Percentiles rank a stretch among this genome's conserved stretches.
These are phyloP conservation scores for Plectosphaerella plurivora DNA, from an alignment of 2,329 filamentous ascomycete species.

Conservation along the genomic window DNA sequence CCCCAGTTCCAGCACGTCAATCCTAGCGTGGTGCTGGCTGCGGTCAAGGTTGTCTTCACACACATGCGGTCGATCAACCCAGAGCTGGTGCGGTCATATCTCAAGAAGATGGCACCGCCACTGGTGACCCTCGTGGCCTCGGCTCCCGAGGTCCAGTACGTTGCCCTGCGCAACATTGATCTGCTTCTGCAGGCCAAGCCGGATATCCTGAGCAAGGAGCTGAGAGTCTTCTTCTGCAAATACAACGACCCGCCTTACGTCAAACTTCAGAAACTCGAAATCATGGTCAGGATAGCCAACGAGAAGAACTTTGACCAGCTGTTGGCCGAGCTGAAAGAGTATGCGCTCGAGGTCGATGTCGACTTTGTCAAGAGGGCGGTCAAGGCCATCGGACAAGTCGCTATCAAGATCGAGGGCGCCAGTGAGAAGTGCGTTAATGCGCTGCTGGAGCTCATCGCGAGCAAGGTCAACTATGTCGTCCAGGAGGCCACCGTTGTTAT, in stretches of 20 bases:
- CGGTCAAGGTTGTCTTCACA: constrained; percentile 94
- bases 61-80: constrained; percentile 84
- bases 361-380: constrained; percentile 94
- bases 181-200: constrained; percentile 92
- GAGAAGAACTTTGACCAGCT: constrained; percentile 95
- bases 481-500: constrained; percentile 99
- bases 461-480: constrained; percentile 98
- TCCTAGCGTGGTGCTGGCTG: constrained; percentile 92
- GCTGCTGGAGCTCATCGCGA: constrained; percentile 88
- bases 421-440: constrained; percentile 96
- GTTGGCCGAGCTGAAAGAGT: constrained; percentile 91
- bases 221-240: constrained; percentile 99
- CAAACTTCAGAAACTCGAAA: constrained; percentile 95
- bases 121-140: constrained; percentile 92
- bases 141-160: constrained; percentile 95
- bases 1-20: constrained; percentile 99
- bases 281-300: constrained; percentile 98
- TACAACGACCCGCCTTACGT: constrained; percentile 98
- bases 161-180: constrained; percentile 93
- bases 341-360: constrained; percentile 97
- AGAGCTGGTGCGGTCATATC: constrained; percentile 76
- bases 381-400: constrained; percentile 94
- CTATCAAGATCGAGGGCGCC: constrained; percentile 95
- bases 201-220: constrained; percentile 93
- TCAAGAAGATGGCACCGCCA: constrained; percentile 98